Conservation (phyloP, 1,284 basidiomycete genomes). For the Ceratorhiza oryzae-sativae region DNA sequence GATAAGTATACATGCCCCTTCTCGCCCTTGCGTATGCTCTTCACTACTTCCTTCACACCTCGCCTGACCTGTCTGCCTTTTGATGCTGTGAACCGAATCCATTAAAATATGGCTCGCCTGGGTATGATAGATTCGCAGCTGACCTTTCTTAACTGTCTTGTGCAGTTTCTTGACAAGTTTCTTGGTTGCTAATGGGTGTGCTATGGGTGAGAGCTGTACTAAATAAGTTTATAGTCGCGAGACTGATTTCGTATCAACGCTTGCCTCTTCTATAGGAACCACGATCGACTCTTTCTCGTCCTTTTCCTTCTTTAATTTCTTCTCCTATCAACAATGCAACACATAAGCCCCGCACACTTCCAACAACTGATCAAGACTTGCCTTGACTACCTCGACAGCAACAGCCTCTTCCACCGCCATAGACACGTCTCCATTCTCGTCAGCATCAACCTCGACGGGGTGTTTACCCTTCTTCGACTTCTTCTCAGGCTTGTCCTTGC, state of each 20-base stretch:
- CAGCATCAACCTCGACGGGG: constrained; percentile 46
- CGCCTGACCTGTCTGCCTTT: constrained; percentile 92
- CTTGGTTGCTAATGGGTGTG: constrained; percentile 87
- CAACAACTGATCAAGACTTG: background rate
- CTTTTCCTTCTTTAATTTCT: constrained; percentile 47
- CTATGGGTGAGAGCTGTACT: constrained; percentile 78
- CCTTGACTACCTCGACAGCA: constrained; percentile 44
- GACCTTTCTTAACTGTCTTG: constrained; percentile 92
- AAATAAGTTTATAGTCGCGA: background rate
- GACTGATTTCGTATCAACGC: background rate
- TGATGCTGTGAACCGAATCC: constrained; percentile 63
- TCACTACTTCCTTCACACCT: constrained; percentile 96
- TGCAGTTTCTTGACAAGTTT: constrained; percentile 92
- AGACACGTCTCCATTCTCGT: constrained; percentile 44
- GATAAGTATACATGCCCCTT: constrained; percentile 72
- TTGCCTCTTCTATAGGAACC: constrained; percentile 74
- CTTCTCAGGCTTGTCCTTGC: constrained; percentile 75
- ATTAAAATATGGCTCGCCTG: constrained; percentile 8
- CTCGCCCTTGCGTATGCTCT: constrained; percentile 94
- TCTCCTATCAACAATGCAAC: constrained; percentile 43
- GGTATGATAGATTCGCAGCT: constrained; percentile 41
- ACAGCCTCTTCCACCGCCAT: constrained; percentile 43
- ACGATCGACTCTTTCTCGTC: constrained; percentile 63
- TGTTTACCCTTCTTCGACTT: constrained; percentile 53
- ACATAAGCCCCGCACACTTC: background rate